These are phyloP conservation scores for Coccomyxa sp. DNA, from an alignment of 139 green algal species.

Conservation along the genomic window DNA sequence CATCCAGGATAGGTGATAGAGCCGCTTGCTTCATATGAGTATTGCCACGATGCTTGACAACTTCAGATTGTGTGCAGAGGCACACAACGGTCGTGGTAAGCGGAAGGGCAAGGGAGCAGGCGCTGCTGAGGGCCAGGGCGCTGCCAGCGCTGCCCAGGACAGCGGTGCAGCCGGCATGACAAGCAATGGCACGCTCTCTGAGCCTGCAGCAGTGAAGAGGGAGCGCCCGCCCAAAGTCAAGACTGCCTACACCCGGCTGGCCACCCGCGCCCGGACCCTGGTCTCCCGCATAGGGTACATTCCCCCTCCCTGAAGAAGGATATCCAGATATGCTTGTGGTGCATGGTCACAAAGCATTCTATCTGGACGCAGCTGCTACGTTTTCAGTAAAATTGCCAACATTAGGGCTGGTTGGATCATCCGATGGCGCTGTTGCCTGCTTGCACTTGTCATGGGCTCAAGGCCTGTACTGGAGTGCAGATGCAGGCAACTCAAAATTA, in stretches of 20 bases:
- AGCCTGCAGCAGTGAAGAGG: too few relatives aligned
- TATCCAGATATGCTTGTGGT: not conserved
- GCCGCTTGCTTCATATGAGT: not conserved
- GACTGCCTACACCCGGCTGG: not conserved
- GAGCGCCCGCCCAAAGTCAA: not conserved
- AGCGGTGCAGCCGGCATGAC: too few relatives aligned
- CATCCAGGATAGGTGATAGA: too few relatives aligned
- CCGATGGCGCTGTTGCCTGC: not conserved
- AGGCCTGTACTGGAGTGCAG: not conserved
- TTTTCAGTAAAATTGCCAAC: too few relatives aligned
- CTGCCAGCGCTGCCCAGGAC: too few relatives aligned
- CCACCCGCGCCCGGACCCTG: slow-evolving; percentile 33
- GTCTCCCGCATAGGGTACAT: slow-evolving; percentile 30
- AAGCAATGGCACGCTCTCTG: too few relatives aligned
- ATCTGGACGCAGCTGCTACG: too few relatives aligned
- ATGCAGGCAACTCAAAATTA: not conserved
- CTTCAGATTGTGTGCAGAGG: not conserved
- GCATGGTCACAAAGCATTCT: too few relatives aligned
- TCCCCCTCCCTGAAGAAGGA: not conserved
- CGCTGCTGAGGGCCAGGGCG: not conserved
- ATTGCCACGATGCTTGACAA: not conserved
- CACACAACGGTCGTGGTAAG: not conserved
- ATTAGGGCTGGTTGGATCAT: too few relatives aligned
- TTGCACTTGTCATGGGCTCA: not conserved
- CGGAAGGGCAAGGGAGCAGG: not conserved